A percentile compares a stretch with the other conserved stretches of the same genome.
Evolutionary conservation across 2,329 filamentous ascomycete genomes (phyloP).

Genomic region (Hypomyces rosellus): DNA sequence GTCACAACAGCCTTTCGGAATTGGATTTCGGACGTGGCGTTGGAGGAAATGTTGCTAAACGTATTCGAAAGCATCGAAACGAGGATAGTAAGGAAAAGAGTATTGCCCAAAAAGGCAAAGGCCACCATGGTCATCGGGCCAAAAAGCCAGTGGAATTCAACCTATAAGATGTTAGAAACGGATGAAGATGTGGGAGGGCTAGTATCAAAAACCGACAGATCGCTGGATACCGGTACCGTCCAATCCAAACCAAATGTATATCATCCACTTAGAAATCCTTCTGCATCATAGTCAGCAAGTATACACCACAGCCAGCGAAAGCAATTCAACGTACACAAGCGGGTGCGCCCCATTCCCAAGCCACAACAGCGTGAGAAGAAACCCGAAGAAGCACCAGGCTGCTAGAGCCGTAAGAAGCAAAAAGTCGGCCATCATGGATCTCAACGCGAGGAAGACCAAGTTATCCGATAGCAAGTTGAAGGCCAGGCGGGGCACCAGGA

Average conservation of each 20-base stretch:
- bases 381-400: slow-evolving; percentile 78
- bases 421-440: slow-evolving; percentile 83
- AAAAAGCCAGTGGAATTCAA: slow-evolving; percentile 71
- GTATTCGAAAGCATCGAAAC: slow-evolving; percentile 84
- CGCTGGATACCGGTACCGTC: slow-evolving; percentile 61
- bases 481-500: slow-evolving; percentile 70
- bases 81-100: slow-evolving; percentile 79
- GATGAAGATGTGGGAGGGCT: background rate
- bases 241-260: slow-evolving; percentile 88
- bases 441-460: slow-evolving; percentile 71
- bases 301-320: background rate
- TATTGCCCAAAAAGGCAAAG: slow-evolving; percentile 82
- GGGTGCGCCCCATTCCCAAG: slow-evolving; percentile 59
- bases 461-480: slow-evolving; percentile 82
- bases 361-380: slow-evolving; percentile 74
- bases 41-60: slow-evolving; percentile 69
- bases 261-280: slow-evolving; percentile 83
- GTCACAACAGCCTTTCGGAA: slow-evolving; percentile 76
- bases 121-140: slow-evolving; percentile 75
- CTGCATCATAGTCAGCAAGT: slow-evolving; percentile 21
- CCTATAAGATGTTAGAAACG: slow-evolving; percentile 27
- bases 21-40: slow-evolving; percentile 76
- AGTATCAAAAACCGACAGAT: slow-evolving; percentile 40
- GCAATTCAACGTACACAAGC: slow-evolving; percentile 40
- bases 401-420: slow-evolving; percentile 69